A percentile compares a stretch with the other conserved stretches of the same genome.
Evolutionary conservation across 179 eudicot genomes (phyloP).

Genomic region (Corrigiola litoralis): DNA sequence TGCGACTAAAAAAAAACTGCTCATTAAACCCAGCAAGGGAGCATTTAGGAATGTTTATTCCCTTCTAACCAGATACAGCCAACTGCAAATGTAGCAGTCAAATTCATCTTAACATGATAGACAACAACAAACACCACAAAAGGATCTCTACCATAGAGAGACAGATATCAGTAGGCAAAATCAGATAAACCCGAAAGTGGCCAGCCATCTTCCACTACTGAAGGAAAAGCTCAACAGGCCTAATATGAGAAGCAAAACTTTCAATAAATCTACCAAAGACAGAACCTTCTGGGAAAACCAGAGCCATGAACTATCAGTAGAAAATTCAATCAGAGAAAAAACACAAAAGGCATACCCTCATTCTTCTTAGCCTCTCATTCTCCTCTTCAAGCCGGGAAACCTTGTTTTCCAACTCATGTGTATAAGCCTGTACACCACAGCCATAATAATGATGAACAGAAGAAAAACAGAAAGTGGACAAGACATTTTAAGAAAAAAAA

Average conservation of each 20-base stretch:
- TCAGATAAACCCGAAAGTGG: no score
- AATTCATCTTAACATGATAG: not conserved
- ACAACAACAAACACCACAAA: not conserved
- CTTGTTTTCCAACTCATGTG: slow-evolving; percentile 87
- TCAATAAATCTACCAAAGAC: no score
- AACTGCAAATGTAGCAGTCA: not conserved
- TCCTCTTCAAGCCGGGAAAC: slow-evolving; percentile 75
- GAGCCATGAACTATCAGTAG: not conserved
- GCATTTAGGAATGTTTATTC: no score
- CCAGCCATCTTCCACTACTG: no score
- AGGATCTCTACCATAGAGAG: no score
- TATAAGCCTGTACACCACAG: slow-evolving; percentile 67
- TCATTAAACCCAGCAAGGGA: no score
- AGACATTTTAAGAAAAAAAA: not conserved
- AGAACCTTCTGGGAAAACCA: no score
- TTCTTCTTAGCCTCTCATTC: slow-evolving; percentile 63
- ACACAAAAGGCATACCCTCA: slow-evolving; percentile 40
- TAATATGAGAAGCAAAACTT: not conserved
- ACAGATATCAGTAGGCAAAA: no score
- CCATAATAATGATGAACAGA: not conserved
- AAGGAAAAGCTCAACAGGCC: not conserved
- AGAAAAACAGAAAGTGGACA: not conserved
- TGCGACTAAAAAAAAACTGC: no score
- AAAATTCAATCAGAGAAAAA: not conserved
- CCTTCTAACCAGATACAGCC: no score